Percentiles rank a stretch among this genome's conserved stretches.
Conservation (phyloP, 208 protist species). For the Trypanosomatidae sp. region DNA sequence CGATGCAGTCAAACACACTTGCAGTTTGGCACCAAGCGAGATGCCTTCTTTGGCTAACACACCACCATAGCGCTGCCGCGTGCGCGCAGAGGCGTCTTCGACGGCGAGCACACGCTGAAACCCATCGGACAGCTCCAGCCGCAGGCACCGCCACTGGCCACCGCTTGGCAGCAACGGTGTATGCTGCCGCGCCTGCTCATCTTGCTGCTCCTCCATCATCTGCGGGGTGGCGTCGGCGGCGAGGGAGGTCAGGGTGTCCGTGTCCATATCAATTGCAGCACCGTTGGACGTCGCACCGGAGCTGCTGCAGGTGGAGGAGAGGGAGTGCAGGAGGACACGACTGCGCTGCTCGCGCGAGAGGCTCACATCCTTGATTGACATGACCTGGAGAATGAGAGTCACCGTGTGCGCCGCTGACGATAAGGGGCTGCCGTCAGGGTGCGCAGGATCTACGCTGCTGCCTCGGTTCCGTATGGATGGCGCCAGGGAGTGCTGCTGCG, state of each 20-base stretch:
- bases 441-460: not conserved
- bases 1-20: slow-evolving; percentile 13
- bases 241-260: slow-evolving; percentile 9
- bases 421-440: not conserved
- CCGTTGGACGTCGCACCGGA: slow-evolving; percentile 3
- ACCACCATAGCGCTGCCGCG: slow-evolving; percentile 17
- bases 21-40: slow-evolving; percentile 57
- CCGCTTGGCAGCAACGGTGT: slow-evolving; percentile 33
- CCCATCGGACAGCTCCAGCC: slow-evolving; percentile 62
- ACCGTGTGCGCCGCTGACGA: slow-evolving; percentile 1
- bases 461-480: not conserved
- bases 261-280: not conserved
- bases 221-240: slow-evolving; percentile 38
- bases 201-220: slow-evolving; percentile 34
- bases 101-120: slow-evolving; percentile 66
- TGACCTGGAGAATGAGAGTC: slow-evolving; percentile 54
- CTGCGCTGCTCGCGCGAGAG: slow-evolving; percentile 52
- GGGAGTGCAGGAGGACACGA: slow-evolving; percentile 32
- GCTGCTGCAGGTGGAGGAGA: not conserved
- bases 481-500: not conserved
- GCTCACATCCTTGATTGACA: slow-evolving; percentile 55
- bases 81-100: slow-evolving; percentile 30
- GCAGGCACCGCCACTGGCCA: slow-evolving; percentile 45
- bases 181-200: slow-evolving; percentile 29
- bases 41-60: slow-evolving; percentile 43